phyloP scores from a whole-genome alignment of 1,284 basidiomycete species.

The Microbotryum intermedium region DNA sequence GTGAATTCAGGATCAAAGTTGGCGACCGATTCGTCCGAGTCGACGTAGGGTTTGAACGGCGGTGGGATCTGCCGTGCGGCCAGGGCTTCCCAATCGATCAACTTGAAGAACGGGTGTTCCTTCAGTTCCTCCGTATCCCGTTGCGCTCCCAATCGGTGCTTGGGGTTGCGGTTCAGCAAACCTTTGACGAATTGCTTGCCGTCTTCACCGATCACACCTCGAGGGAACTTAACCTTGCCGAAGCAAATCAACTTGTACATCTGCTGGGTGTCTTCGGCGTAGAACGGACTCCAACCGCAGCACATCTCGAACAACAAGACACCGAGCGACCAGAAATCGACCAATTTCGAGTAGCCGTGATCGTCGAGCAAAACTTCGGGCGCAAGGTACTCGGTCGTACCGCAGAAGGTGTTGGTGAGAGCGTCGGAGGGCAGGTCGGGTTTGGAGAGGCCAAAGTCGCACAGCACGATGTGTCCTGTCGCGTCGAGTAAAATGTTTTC shows the following conservation, averaged over 20 bases:
- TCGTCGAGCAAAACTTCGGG: conserved; percentile 98
- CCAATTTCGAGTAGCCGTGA: conserved; percentile 94
- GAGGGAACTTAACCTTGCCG: conserved; percentile 97
- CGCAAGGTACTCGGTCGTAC: conserved; percentile 64
- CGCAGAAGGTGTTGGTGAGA: conserved; percentile 65
- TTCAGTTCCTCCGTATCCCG: conserved; percentile 91
- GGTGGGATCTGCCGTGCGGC: conserved; percentile 86
- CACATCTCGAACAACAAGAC: conserved; percentile 63
- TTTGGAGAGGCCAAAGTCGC: conserved; percentile 95
- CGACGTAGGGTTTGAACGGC: conserved; percentile 95
- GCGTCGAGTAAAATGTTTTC: conserved; percentile 96
- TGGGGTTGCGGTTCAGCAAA: conserved; percentile 93
- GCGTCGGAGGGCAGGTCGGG: conserved; percentile 88
- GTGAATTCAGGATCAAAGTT: conserved; percentile 99
- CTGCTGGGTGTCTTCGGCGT: conserved; percentile 97
- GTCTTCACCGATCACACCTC: conserved; percentile 88
- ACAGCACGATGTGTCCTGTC: conserved; percentile 91
- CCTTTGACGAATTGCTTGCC: conserved; percentile 99
- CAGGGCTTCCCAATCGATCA: conserved; percentile 82
- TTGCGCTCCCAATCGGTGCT: conserved; percentile 84
- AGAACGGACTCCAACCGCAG: conserved; percentile 99
- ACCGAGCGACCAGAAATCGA: conserved; percentile 82
- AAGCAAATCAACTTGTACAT: conserved; percentile 99
- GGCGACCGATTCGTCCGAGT: conserved; percentile 92
- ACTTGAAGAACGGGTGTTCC: conserved; percentile 88